phyloP scores from a whole-genome alignment of 2,329 filamentous ascomycete species.

The Xylariaceae sp. region DNA sequence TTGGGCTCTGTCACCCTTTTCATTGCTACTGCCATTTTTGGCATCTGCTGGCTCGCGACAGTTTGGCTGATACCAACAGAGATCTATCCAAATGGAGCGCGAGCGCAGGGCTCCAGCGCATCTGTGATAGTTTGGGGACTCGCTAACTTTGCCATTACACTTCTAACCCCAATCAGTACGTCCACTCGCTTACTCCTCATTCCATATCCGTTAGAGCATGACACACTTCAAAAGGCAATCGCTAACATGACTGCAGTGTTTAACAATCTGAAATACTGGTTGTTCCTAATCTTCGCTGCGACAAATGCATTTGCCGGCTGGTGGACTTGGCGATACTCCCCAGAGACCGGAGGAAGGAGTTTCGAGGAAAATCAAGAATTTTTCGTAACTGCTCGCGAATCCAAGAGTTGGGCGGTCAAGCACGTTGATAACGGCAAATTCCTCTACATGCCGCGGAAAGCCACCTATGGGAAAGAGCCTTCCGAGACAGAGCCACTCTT shows the following conservation, averaged over 20 bases:
- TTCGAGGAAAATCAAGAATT: conserved; percentile 60
- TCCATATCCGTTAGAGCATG: background rate
- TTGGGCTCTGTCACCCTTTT: conserved; percentile 50
- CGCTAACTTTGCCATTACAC: conserved; percentile 54
- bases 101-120: conserved; percentile 52
- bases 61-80: conserved; percentile 59
- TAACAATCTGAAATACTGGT: conserved; percentile 55
- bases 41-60: conserved; percentile 56
- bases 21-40: conserved; percentile 57
- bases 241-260: conserved; percentile 34
- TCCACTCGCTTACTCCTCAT: background rate
- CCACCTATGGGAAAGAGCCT: conserved; percentile 5
- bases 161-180: conserved; percentile 48
- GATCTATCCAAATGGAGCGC: conserved; percentile 51
- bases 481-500: conserved; percentile 14
- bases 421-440: conserved; percentile 51
- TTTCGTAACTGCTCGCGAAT: conserved; percentile 49
- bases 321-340: conserved; percentile 48
- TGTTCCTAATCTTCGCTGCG: conserved; percentile 53
- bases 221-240: background rate
- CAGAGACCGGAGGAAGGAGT: conserved; percentile 53
- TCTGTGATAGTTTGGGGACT: conserved; percentile 54
- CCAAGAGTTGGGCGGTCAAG: conserved; percentile 49
- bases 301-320: conserved; percentile 52
- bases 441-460: conserved; percentile 20